Conservation (phyloP, 192 early-diverging fungal species). For the Paraglomus brasilianum region DNA sequence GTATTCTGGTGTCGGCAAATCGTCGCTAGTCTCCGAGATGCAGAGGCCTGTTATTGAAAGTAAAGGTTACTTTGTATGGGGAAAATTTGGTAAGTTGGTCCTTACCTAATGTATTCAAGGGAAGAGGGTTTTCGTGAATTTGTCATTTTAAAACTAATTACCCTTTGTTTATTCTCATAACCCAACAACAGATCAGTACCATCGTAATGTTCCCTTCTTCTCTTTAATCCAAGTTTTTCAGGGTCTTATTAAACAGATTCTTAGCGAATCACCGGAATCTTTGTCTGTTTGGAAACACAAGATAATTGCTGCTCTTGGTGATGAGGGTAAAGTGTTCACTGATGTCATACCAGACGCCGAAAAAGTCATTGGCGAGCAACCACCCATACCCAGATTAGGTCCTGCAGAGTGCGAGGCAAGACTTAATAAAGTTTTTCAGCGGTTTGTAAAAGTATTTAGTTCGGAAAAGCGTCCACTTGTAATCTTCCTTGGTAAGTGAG, state of each 20-base stretch:
- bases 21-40: conserved; percentile 34
- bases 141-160: no score
- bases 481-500: conserved; percentile 30
- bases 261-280: conserved; percentile 27
- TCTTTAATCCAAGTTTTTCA: conserved; percentile 38
- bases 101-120: no score
- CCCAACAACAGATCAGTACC: conserved; percentile 28
- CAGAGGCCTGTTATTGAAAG: conserved; percentile 33
- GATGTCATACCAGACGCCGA: conserved; percentile 37
- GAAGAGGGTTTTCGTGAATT: no score
- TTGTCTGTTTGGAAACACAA: conserved; percentile 25
- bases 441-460: conserved; percentile 36
- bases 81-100: conserved; percentile 24
- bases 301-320: conserved; percentile 28
- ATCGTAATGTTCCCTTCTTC: conserved; percentile 37
- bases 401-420: conserved; percentile 31
- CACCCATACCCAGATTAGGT: conserved; percentile 23
- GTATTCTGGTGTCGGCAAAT: conserved; percentile 37
- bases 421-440: conserved; percentile 34
- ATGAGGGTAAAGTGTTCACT: conserved; percentile 32
- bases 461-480: conserved; percentile 28
- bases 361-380: conserved; percentile 35
- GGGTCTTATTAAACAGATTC: conserved; percentile 34
- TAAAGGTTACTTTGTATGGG: conserved; percentile 30
- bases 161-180: no score